These are phyloP conservation scores for Beauveria australis DNA, from an alignment of 2,329 filamentous ascomycete species.

Conservation along the genomic window DNA sequence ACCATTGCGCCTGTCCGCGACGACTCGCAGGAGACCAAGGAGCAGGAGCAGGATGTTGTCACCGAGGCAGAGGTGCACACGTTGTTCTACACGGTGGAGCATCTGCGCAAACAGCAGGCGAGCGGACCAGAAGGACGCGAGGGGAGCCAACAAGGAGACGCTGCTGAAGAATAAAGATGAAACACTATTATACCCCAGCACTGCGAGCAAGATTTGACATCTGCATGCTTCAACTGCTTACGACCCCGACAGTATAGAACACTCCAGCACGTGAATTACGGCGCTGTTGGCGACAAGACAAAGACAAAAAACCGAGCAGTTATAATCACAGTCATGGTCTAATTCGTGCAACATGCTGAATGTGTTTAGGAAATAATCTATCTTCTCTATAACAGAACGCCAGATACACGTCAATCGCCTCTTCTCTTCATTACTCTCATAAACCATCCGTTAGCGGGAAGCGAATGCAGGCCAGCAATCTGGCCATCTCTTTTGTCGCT, in stretches of 20 bases:
- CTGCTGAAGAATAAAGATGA: slow-evolving; percentile 9
- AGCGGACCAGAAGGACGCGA: slow-evolving; percentile 18
- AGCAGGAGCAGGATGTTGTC: slow-evolving; percentile 26
- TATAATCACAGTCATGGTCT: neutral
- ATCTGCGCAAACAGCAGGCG: slow-evolving; percentile 36
- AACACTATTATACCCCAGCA: neutral
- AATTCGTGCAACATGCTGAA: neutral
- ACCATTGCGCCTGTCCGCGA: slow-evolving; percentile 20
- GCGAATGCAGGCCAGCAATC: neutral
- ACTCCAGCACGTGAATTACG: neutral
- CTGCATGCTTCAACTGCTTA: no score
- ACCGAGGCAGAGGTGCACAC: slow-evolving; percentile 30
- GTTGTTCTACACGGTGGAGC: slow-evolving; percentile 39
- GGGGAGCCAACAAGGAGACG: slow-evolving; percentile 9
- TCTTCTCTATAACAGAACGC: slow-evolving; percentile 11
- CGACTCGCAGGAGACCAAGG: slow-evolving; percentile 19
- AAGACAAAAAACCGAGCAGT: neutral
- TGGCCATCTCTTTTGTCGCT: neutral
- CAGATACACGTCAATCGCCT: neutral
- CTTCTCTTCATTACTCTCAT: neutral
- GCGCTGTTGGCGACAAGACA: neutral
- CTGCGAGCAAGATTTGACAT: no score
- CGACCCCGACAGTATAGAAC: neutral
- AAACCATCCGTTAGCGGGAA: neutral
- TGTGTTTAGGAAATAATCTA: neutral